Evolutionary conservation across 371 early-diverging fungal species (phyloP).

Genomic region (Mortierella sp.): DNA sequence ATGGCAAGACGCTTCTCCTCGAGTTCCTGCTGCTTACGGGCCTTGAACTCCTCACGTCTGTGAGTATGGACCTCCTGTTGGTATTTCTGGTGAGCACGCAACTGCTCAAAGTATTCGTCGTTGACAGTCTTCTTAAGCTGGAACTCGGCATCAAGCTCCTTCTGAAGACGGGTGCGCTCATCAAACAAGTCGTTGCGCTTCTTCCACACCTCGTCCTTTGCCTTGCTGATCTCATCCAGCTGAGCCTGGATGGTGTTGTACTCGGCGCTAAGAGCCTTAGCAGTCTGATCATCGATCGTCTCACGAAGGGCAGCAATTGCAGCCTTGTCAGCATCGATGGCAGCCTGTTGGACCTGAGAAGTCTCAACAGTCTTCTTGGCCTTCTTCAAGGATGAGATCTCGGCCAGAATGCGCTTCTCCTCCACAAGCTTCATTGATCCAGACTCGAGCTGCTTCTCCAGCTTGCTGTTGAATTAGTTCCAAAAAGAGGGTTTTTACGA

Average conservation of each 20-base stretch:
- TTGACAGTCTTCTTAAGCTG: conserved; percentile 72
- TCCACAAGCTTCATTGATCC: conserved; percentile 85
- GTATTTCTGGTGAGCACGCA: conserved; percentile 80
- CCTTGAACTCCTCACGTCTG: conserved; percentile 70
- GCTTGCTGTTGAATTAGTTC: conserved; percentile 56
- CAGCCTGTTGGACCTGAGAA: conserved; percentile 70
- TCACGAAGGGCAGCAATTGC: conserved; percentile 73
- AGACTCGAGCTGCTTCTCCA: conserved; percentile 82
- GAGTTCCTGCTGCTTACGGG: conserved; percentile 73
- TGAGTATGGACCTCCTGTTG: conserved; percentile 80
- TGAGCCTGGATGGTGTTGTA: conserved; percentile 73
- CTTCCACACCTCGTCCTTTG: conserved; percentile 66
- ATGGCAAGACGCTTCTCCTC: conserved; percentile 71
- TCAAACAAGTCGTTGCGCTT: conserved; percentile 73
- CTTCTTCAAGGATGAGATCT: conserved; percentile 85
- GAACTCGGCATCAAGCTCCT: conserved; percentile 78
- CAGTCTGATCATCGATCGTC: conserved; percentile 72
- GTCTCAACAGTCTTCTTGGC: conserved; percentile 80
- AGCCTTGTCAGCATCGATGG: conserved; percentile 78
- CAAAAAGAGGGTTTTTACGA: background rate
- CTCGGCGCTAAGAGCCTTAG: conserved; percentile 71
- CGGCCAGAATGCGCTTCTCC: conserved; percentile 86
- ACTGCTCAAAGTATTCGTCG: conserved; percentile 77
- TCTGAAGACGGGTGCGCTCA: conserved; percentile 77
- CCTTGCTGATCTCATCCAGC: conserved; percentile 69